Conservation (phyloP, 1,284 basidiomycete genomes). For the Hemileia vastatrix region DNA sequence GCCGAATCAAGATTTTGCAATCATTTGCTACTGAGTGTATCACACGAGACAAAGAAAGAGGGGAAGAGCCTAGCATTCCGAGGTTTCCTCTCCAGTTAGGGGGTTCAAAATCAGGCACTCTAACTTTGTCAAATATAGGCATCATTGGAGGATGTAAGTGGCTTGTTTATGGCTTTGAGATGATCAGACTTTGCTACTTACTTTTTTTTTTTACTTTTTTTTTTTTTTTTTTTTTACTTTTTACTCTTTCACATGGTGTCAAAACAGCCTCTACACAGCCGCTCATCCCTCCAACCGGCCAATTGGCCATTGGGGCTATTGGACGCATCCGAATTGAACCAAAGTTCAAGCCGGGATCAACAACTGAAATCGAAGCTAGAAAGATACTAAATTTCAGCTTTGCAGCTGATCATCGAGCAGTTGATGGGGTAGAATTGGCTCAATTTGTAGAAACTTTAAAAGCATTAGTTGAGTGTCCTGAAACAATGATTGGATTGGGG, state of each 20-base stretch:
- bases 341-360: constrained; percentile 40
- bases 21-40: constrained; percentile 47
- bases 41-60: too few species aligned
- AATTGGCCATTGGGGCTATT: constrained; percentile 80
- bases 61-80: too few species aligned
- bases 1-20: constrained; percentile 56
- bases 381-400: constrained; percentile 69
- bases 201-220: neutral
- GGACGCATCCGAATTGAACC: constrained; percentile 54
- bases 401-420: constrained; percentile 81
- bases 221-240: neutral
- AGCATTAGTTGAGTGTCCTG: constrained; percentile 67
- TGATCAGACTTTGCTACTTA: neutral
- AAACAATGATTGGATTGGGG: constrained; percentile 61
- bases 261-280: constrained; percentile 53
- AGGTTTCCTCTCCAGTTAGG: constrained; percentile 54
- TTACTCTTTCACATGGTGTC: neutral
- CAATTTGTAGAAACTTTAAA: constrained; percentile 85
- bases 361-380: constrained; percentile 48
- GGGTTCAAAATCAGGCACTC: constrained; percentile 63
- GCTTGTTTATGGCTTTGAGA: neutral
- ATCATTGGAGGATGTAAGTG: constrained; percentile 62
- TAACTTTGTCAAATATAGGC: constrained; percentile 81
- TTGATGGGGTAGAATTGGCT: constrained; percentile 85
- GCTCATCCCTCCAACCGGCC: constrained; percentile 74